Conservation (phyloP, 257 asterid species). For the Forsythia suspensa region DNA sequence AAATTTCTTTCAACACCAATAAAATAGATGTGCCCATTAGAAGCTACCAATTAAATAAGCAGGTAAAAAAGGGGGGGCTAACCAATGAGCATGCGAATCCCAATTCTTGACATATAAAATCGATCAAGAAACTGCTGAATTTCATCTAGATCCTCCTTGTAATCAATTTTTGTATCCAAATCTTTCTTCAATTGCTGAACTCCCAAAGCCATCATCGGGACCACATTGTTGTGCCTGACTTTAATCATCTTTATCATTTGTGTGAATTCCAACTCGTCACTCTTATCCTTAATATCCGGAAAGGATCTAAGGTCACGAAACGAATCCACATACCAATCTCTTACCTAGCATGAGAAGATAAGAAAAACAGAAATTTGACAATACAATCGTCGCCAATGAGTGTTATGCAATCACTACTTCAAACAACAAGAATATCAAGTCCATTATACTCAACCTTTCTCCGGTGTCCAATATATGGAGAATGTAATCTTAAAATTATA, state of each 20-base stretch:
- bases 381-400: background rate
- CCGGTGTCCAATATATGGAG: background rate
- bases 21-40: background rate
- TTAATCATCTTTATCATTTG: constrained; percentile 84
- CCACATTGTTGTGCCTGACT: constrained; percentile 95
- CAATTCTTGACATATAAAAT: constrained; percentile 90
- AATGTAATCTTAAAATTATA: background rate
- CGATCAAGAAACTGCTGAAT: constrained; percentile 90
- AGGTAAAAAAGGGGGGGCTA: constrained; percentile 21
- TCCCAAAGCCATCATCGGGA: constrained; percentile 97
- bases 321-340: constrained; percentile 97
- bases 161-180: constrained; percentile 53
- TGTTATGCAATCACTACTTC: background rate
- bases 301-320: constrained; percentile 87
- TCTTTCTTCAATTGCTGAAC: constrained; percentile 89
- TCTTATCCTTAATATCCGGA: constrained; percentile 60
- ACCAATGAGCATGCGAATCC: constrained; percentile 98
- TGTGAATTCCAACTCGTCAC: constrained; percentile 74
- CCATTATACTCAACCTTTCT: background rate
- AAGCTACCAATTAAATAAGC: constrained; percentile 11
- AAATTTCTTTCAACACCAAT: constrained; percentile 7
- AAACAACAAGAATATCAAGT: background rate
- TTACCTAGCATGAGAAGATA: constrained; percentile 27
- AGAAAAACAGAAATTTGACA: background rate
- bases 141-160: constrained; percentile 62